Conservation (phyloP, 805 yeast species). For the Komagataella phaffii region DNA sequence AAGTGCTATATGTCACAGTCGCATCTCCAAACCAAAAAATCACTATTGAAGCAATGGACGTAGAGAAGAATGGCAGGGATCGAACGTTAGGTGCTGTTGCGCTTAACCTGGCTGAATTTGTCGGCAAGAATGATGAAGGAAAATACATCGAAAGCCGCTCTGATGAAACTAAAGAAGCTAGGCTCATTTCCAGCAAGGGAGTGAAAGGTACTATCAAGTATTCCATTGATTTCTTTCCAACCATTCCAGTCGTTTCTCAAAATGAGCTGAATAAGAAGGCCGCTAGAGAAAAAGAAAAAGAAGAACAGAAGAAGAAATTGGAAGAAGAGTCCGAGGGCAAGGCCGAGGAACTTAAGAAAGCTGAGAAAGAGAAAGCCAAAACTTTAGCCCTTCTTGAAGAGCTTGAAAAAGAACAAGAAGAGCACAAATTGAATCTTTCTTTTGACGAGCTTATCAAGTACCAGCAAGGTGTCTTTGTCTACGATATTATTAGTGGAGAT, state of each 20-base stretch:
- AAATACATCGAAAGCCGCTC: conserved; percentile 44
- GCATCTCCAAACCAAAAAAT: conserved; percentile 73
- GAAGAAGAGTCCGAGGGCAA: conserved; percentile 8
- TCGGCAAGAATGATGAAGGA: conserved; percentile 56
- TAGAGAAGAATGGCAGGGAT: conserved; percentile 65
- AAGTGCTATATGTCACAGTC: conserved; percentile 68
- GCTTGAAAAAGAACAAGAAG: conserved; percentile 20
- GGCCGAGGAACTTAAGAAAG: conserved; percentile 15
- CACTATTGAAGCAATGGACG: conserved; percentile 87
- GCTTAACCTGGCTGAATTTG: conserved; percentile 50
- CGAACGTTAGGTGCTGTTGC: conserved; percentile 79
- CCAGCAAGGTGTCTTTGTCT: conserved; percentile 67
- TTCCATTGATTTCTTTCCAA: conserved; percentile 72
- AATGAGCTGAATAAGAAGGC: conserved; percentile 50
- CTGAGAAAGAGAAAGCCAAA: conserved; percentile 20
- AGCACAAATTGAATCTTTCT: conserved; percentile 34
- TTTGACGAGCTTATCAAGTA: conserved; percentile 43
- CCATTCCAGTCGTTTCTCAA: conserved; percentile 64
- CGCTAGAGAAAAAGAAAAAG: conserved; percentile 18
- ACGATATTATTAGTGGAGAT: conserved; percentile 47
- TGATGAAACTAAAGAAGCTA: conserved; percentile 41
- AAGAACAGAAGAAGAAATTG: conserved; percentile 17
- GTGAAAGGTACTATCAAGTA: conserved; percentile 73
- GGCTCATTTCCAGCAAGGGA: conserved; percentile 63
- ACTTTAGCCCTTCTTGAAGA: conserved; percentile 8